phyloP scores from a whole-genome alignment of 768 basidiomycete genomes.

The Fistulinella prunicolor region DNA sequence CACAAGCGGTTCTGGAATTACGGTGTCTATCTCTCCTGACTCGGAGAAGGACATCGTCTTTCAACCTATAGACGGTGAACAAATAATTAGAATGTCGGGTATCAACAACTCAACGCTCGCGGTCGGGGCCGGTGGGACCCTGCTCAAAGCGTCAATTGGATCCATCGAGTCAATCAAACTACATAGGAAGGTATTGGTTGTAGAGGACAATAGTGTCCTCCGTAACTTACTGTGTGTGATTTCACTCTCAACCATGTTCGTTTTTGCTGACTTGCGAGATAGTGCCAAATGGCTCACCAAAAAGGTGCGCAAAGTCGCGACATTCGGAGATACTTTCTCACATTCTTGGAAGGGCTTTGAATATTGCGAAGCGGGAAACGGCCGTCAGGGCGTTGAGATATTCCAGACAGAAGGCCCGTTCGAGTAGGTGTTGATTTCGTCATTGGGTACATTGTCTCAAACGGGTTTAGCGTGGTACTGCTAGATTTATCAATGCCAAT shows the following conservation, averaged over 20 bases:
- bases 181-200: conserved; percentile 67
- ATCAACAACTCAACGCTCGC: conserved; percentile 44
- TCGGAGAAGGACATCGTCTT: conserved; percentile 31
- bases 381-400: conserved; percentile 75
- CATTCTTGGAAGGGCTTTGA: conserved; percentile 57
- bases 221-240: conserved; percentile 73
- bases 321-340: conserved; percentile 1
- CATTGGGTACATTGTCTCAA: not conserved
- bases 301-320: conserved; percentile 35
- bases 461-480: conserved; percentile 64
- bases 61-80: conserved; percentile 13
- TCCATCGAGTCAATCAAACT: conserved; percentile 43
- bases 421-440: conserved; percentile 55
- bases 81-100: conserved; percentile 5
- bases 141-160: conserved; percentile 66
- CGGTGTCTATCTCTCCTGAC: conserved; percentile 21
- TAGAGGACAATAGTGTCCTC: conserved; percentile 89
- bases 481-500: conserved; percentile 92
- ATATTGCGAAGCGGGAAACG: conserved; percentile 77
- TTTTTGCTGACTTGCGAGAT: conserved; percentile 17
- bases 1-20: conserved; percentile 6
- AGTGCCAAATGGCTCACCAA: conserved; percentile 64
- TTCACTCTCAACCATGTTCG: not conserved
- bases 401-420: conserved; percentile 76
- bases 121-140: conserved; percentile 58